Evolutionary conservation across 192 early-diverging fungal genomes (phyloP).

Genomic region (Physocladia obscura): DNA sequence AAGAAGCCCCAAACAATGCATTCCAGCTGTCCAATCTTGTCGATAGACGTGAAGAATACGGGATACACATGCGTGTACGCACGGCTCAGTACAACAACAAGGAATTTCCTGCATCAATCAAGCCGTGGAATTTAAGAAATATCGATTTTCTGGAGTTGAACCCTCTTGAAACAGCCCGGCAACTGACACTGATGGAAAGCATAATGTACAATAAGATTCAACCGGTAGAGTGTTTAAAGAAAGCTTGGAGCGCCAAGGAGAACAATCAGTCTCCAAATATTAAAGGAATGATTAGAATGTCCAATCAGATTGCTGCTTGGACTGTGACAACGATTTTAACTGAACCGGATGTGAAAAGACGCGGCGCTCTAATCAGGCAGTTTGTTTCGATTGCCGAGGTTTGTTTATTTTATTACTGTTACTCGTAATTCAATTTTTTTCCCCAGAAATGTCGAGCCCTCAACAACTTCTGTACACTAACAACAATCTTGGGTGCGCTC

Average conservation of each 20-base stretch:
- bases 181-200: slow-evolving; percentile 93
- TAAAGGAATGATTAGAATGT: slow-evolving; percentile 80
- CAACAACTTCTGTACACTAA: slow-evolving; percentile 94
- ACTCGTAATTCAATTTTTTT: slow-evolving; percentile 11
- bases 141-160: slow-evolving; percentile 86
- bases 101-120: slow-evolving; percentile 70
- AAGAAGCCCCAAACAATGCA: slow-evolving; percentile 41
- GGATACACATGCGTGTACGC: slow-evolving; percentile 20
- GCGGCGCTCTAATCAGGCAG: slow-evolving; percentile 42
- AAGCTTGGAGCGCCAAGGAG: slow-evolving; percentile 72
- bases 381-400: slow-evolving; percentile 57
- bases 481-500: slow-evolving; percentile 86
- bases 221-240: slow-evolving; percentile 85
- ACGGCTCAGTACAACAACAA: neutral
- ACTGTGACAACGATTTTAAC: slow-evolving; percentile 79
- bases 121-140: slow-evolving; percentile 76
- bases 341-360: slow-evolving; percentile 58
- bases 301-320: slow-evolving; percentile 87
- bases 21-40: slow-evolving; percentile 76
- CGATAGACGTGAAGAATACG: slow-evolving; percentile 68
- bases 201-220: slow-evolving; percentile 78
- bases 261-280: slow-evolving; percentile 74
- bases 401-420: neutral
- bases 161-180: slow-evolving; percentile 88
- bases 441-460: slow-evolving; percentile 69